Conservation (phyloP, 257 asterid species). For the Plectranthus barbatus region DNA sequence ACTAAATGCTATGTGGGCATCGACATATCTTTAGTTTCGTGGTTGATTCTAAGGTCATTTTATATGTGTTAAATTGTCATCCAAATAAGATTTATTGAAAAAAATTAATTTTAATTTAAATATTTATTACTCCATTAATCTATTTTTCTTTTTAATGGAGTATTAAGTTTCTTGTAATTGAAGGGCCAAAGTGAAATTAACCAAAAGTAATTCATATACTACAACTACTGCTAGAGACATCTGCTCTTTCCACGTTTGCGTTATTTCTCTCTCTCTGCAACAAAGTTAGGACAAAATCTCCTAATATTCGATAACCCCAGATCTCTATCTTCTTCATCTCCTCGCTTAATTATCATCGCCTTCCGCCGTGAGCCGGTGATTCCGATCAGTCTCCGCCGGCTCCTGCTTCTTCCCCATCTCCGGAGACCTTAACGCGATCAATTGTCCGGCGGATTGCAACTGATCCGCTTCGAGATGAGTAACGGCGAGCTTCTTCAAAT, state of each 20-base stretch:
- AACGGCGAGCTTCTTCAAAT: conserved; percentile 58
- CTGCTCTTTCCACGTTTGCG: conserved; percentile 20
- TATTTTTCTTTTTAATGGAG: no score
- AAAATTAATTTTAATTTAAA: no score
- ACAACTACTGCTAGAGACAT: conserved; percentile 4
- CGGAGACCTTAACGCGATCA: background rate
- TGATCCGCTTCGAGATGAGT: conserved; percentile 40
- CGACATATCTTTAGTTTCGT: no score
- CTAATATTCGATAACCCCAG: conserved; percentile 22
- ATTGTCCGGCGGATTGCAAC: conserved; percentile 22
- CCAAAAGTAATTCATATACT: background rate
- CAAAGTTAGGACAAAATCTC: background rate
- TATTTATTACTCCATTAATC: no score
- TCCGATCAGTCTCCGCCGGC: conserved; percentile 8
- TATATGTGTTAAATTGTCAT: no score
- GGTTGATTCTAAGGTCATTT: no score
- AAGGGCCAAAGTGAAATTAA: background rate
- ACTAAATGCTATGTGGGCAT: no score
- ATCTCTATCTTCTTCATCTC: conserved; percentile 19
- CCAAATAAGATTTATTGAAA: no score
- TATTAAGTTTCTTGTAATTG: background rate
- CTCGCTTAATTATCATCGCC: conserved; percentile 10
- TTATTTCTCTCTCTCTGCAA: conserved; percentile 10
- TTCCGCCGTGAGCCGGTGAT: conserved; percentile 8
- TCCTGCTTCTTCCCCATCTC: background rate